phyloP scores from a whole-genome alignment of 2,329 filamentous ascomycete species.

The Boeremia lycopersici region DNA sequence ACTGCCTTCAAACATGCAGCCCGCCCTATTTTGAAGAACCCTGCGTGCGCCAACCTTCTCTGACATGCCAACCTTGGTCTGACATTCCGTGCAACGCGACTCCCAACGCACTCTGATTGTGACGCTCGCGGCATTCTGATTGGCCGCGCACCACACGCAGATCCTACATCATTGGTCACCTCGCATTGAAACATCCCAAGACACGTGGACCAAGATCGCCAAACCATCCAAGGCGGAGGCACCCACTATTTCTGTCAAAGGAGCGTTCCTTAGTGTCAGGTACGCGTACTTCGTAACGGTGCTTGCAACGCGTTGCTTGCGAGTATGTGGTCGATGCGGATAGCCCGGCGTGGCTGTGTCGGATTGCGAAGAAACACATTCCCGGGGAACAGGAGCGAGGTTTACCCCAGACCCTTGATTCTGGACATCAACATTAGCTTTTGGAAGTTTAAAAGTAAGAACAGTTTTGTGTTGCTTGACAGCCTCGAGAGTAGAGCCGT shows the following conservation, averaged over 20 bases:
- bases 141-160: not conserved
- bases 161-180: not conserved
- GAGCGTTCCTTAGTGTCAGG: slow-evolving; percentile 8
- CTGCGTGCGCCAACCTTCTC: not conserved
- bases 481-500: not conserved
- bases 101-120: not conserved
- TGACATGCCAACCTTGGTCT: slow-evolving; percentile 3
- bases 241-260: not conserved
- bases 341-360: slow-evolving; percentile 10
- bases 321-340: not conserved
- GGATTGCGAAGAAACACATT: not conserved
- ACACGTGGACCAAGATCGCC: slow-evolving; percentile 10
- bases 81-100: slow-evolving; percentile 4
- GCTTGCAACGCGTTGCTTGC: not conserved
- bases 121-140: not conserved
- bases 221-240: not conserved
- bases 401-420: not conserved
- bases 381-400: not conserved
- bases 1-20: not conserved
- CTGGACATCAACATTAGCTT: not conserved
- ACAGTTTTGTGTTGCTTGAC: not conserved
- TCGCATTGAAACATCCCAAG: not conserved
- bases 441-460: not conserved
- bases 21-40: not conserved
- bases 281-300: slow-evolving; percentile 1